These are phyloP conservation scores for Guadua angustifolia DNA, from an alignment of 176 grass and related monocot species.

Conservation along the genomic window DNA sequence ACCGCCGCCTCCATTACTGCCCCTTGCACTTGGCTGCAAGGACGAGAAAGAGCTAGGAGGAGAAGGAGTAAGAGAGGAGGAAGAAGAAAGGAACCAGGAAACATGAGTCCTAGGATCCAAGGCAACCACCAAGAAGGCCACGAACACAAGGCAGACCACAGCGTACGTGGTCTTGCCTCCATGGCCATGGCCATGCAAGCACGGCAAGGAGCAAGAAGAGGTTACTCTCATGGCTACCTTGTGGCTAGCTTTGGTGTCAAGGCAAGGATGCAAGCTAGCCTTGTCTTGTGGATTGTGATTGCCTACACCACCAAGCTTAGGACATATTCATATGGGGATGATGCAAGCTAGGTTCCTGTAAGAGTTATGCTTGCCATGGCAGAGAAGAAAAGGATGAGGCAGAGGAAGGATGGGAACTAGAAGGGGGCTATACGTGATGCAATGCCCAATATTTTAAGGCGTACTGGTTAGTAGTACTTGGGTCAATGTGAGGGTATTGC, in stretches of 20 bases:
- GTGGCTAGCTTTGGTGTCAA: neutral
- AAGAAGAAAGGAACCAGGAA: constrained; percentile 49
- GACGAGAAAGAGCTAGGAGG: neutral
- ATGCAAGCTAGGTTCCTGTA: neutral
- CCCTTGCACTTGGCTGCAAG: constrained; percentile 8
- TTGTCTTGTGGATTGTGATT: neutral
- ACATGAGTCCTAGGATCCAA: constrained; percentile 44
- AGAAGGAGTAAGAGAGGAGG: neutral
- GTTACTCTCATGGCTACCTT: constrained; percentile 45
- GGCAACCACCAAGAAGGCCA: constrained; percentile 36
- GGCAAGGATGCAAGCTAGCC: constrained; percentile 17
- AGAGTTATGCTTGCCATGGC: constrained; percentile 37
- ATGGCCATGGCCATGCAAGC: constrained; percentile 38
- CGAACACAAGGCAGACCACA: constrained; percentile 33
- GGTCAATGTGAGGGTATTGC: neutral
- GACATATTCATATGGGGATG: neutral
- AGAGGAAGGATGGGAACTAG: neutral
- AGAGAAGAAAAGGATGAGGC: constrained; percentile 48
- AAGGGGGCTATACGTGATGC: constrained; percentile 1
- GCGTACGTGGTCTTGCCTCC: constrained; percentile 26
- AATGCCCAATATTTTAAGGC: neutral
- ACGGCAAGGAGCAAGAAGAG: constrained; percentile 31
- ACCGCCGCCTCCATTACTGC: constrained; percentile 32
- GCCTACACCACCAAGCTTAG: constrained; percentile 29
- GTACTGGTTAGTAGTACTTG: no score